Percentiles rank a stretch among this genome's conserved stretches.
Evolutionary conservation across 306 rosid species (phyloP).

Genomic region (Fagus crenata): DNA sequence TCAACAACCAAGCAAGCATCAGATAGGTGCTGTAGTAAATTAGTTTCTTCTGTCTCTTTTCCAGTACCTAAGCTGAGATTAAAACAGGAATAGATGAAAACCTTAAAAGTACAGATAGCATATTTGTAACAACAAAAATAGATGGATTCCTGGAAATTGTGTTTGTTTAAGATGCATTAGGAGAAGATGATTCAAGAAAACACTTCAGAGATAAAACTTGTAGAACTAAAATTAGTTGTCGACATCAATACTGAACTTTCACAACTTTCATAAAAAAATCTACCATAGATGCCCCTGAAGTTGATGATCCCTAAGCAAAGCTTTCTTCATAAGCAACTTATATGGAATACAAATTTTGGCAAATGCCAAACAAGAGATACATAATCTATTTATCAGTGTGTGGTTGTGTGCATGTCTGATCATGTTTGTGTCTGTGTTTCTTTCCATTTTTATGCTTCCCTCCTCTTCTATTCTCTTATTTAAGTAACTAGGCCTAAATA

Average conservation of each 20-base stretch:
- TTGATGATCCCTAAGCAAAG: background rate
- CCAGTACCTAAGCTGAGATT: slow-evolving; percentile 98
- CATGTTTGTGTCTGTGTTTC: no score
- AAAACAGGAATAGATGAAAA: slow-evolving; percentile 37
- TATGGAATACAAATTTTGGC: background rate
- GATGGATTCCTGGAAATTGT: slow-evolving; percentile 7
- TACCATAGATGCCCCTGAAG: background rate
- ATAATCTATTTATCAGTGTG: background rate
- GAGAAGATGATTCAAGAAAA: background rate
- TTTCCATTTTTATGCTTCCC: no score
- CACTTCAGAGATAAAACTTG: background rate
- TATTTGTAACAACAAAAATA: slow-evolving; percentile 4
- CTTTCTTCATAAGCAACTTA: background rate
- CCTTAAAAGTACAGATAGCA: slow-evolving; percentile 32
- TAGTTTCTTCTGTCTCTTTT: slow-evolving; percentile 91
- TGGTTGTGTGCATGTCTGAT: no score
- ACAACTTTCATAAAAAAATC: slow-evolving; percentile 5
- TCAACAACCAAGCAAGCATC: slow-evolving; percentile 98
- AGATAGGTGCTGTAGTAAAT: slow-evolving; percentile 86
- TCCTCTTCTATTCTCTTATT: no score
- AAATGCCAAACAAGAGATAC: no score
- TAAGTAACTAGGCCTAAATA: no score
- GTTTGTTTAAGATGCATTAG: background rate
- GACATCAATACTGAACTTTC: background rate
- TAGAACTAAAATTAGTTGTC: background rate